These are phyloP conservation scores for Magnaporthiopsis rhizophila DNA, from an alignment of 2,329 filamentous ascomycete genomes.

Conservation along the genomic window DNA sequence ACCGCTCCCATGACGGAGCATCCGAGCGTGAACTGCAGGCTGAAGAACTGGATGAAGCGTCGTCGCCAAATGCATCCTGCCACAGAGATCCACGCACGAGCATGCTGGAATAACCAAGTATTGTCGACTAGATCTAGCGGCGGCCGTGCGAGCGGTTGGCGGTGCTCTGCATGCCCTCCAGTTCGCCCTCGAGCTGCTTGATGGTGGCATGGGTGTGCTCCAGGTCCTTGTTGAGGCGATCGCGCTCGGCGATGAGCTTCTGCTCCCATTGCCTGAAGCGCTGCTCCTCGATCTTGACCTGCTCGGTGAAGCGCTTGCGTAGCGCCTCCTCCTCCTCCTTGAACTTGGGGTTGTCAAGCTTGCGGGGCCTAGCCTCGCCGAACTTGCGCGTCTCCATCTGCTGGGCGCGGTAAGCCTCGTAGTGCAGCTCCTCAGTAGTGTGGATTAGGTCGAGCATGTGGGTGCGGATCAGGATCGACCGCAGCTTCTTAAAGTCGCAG, in stretches of 20 bases:
- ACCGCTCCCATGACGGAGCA: neutral
- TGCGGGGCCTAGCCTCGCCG: constrained; percentile 90
- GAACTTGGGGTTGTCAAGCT: constrained; percentile 99
- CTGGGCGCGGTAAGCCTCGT: constrained; percentile 96
- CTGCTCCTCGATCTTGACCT: constrained; percentile 99
- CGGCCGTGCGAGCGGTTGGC: constrained; percentile 87
- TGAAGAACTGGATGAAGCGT: neutral
- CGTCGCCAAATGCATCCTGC: neutral
- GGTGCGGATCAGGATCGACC: constrained; percentile 95
- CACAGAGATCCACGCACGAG: neutral
- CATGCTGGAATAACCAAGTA: neutral
- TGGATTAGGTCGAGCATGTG: constrained; percentile 99
- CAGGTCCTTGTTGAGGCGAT: constrained; percentile 98
- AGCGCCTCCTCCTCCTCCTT: constrained; percentile 99
- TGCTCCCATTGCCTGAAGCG: constrained; percentile 99
- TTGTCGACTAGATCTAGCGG: constrained; percentile 47
- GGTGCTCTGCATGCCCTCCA: constrained; percentile 87
- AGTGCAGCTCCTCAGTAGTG: constrained; percentile 98
- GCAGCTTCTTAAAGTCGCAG: constrained; percentile 99
- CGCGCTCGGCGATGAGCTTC: constrained; percentile 97
- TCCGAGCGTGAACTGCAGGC: neutral
- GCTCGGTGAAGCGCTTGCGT: constrained; percentile 98
- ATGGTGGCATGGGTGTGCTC: constrained; percentile 94
- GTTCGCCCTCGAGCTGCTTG: constrained; percentile 84
- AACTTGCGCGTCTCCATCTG: constrained; percentile 99